Base-by-base conservation (phyloP, 768 basidiomycete genomes). In the Gelatoporia subvermispora region DNA sequence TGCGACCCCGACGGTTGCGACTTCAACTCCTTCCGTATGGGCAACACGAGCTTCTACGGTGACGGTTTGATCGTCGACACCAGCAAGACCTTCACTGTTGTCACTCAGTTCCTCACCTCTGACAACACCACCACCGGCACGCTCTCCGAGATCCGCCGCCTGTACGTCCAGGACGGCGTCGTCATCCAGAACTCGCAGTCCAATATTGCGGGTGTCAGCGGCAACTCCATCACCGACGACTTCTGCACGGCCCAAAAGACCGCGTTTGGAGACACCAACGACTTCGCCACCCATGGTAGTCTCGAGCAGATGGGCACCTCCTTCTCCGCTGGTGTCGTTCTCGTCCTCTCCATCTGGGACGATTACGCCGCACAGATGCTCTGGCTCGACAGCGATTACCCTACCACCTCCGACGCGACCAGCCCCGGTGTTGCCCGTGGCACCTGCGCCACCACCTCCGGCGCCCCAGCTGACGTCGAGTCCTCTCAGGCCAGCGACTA, bases 21-120 rank as follows among this genome's bases (percentile, higher is more conserved):
- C 58, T 81, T 78, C 73, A 81, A 79, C 75, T 76, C 79, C 23
- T 81, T 59, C 72, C 77, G 78, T 59, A 70, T 76, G 73, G 77
- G 78, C 28, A 58, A 68, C 63, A 60, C 53, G 49, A 50, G 60
- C 45, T 81, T 78, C 73, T 70, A 71, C 59, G 79, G 79, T 35
- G 58, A 60, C n/a, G 72, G 72, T 50, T 54, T 60, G 60, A 75
- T 67, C 47, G 71, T 80, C 61, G 73, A 79, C 69, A 80, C 77
- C 60, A 68, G 49, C 61, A 58, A 65, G 53, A 69, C 68, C 55
- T 69, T 81, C 69, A 81, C 78, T 48, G 74, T 79, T 56, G 77
- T 79, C 62, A 79, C 78, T 44, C 78, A 81, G 60, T 79, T 79
- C 72, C 57, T 77, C 57, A 75, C 76, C 50, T 57, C 60, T 58